Evolutionary conservation across 2,329 filamentous ascomycete species (phyloP).

Genomic region (Graphilbum ipis-grandicollis): DNA sequence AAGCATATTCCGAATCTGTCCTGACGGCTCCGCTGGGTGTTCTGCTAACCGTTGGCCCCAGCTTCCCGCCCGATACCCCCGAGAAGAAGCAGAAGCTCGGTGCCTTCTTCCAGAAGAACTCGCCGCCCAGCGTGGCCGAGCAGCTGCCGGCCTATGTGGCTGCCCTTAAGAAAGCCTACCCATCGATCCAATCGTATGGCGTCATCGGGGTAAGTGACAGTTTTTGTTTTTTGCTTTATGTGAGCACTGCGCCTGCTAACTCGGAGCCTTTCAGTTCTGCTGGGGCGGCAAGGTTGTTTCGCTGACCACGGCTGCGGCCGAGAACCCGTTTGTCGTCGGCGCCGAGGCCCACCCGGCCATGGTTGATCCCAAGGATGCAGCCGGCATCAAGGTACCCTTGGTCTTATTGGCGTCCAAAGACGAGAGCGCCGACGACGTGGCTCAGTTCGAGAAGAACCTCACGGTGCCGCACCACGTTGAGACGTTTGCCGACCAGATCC

Average conservation of each 20-base stretch:
- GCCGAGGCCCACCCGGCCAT: constrained; percentile 42
- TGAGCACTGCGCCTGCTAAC: no score
- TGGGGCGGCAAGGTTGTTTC: constrained; percentile 55
- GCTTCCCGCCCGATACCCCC: constrained; percentile 44
- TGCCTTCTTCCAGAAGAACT: constrained; percentile 37
- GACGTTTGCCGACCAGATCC: constrained; percentile 48
- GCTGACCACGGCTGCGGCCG: constrained; percentile 28
- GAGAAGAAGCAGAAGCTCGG: constrained; percentile 44
- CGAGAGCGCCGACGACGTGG: constrained; percentile 35
- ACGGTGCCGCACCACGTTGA: constrained; percentile 41
- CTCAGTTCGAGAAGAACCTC: constrained; percentile 37
- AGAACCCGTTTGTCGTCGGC: constrained; percentile 37
- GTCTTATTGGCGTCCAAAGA: constrained; percentile 49
- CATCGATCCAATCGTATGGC: constrained; percentile 40
- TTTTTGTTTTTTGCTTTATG: no score
- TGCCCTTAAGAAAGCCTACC: constrained; percentile 32
- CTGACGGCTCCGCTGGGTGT: neutral
- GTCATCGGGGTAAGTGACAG: constrained; percentile 42
- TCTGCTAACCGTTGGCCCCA: constrained; percentile 9
- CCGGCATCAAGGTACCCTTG: constrained; percentile 41
- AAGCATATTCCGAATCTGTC: no score
- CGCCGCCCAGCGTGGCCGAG: constrained; percentile 27
- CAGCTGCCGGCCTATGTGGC: constrained; percentile 37
- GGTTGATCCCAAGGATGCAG: constrained; percentile 45
- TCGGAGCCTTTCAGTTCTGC: no score